Conservation (phyloP, 306 rosid genomes). For the Macrotyloma uniflorum region DNA sequence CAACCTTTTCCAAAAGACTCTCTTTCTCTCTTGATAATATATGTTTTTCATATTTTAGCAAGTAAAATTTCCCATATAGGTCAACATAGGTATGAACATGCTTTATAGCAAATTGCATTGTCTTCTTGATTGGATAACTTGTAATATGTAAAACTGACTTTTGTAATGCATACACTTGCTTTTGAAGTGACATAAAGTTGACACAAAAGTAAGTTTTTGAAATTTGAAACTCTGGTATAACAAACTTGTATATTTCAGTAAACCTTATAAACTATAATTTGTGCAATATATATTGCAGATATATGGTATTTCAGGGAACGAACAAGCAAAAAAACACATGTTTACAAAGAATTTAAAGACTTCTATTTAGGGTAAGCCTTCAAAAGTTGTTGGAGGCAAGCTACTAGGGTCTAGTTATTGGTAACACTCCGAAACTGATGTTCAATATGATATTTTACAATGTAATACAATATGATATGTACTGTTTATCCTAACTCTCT, state of each 20-base stretch:
- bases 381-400: constrained; percentile 87
- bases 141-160: constrained; percentile 17
- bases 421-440: constrained; percentile 37
- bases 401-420: constrained; percentile 97
- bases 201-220: background rate
- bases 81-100: background rate
- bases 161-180: constrained; percentile 3
- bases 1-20: background rate
- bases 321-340: constrained; percentile 93
- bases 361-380: constrained; percentile 87
- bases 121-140: constrained; percentile 84
- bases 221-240: background rate
- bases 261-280: constrained; percentile 18
- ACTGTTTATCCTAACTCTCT: no score
- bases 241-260: constrained; percentile 12
- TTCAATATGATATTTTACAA: background rate
- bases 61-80: background rate
- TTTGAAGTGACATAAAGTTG: background rate
- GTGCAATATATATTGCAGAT: constrained; percentile 54
- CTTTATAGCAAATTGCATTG: constrained; percentile 68
- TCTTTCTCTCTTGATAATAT: no score
- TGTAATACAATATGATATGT: background rate
- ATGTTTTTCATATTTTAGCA: background rate
- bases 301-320: constrained; percentile 92
- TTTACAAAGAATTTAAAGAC: constrained; percentile 90